These are phyloP conservation scores for Cyberlindnera maritima DNA, from an alignment of 805 yeast genomes.

Conservation along the genomic window DNA sequence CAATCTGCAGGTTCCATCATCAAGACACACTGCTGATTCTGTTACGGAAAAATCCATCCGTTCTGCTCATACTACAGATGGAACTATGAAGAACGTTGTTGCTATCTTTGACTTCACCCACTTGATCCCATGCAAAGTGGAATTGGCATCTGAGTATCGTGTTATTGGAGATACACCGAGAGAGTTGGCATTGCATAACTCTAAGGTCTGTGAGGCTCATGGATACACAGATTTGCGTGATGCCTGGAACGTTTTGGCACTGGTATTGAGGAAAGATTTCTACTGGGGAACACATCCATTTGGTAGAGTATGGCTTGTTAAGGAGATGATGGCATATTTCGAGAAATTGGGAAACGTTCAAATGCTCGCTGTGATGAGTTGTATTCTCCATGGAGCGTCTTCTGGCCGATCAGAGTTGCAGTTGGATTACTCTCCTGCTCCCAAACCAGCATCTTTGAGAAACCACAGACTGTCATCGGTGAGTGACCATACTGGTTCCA, in stretches of 20 bases:
- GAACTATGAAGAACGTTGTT: slow-evolving; percentile 44
- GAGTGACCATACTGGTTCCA: slow-evolving; percentile 19
- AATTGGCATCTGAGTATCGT: slow-evolving; percentile 64
- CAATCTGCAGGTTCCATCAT: not conserved
- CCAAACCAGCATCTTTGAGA: slow-evolving; percentile 9
- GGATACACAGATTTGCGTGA: slow-evolving; percentile 64
- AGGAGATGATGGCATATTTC: slow-evolving; percentile 59
- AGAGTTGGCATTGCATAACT: slow-evolving; percentile 64
- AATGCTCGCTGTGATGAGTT: slow-evolving; percentile 86
- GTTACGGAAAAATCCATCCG: slow-evolving; percentile 22
- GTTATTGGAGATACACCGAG: slow-evolving; percentile 64
- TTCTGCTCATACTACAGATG: slow-evolving; percentile 8
- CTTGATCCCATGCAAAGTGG: slow-evolving; percentile 72
- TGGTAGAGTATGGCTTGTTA: slow-evolving; percentile 66
- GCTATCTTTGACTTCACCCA: slow-evolving; percentile 62
- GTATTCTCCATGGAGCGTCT: slow-evolving; percentile 44
- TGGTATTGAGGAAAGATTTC: slow-evolving; percentile 37
- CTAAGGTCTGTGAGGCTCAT: slow-evolving; percentile 61
- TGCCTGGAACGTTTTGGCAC: slow-evolving; percentile 65
- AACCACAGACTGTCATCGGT: slow-evolving; percentile 17
- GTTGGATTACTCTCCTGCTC: slow-evolving; percentile 4
- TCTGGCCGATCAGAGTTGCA: slow-evolving; percentile 7
- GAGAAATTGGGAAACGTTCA: slow-evolving; percentile 69
- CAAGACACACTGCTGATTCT: slow-evolving; percentile 10
- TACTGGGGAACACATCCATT: slow-evolving; percentile 83